A percentile compares a stretch with the other conserved stretches of the same genome.
Evolutionary conservation across 768 basidiomycete genomes (phyloP).

Genomic region (Ramaria rubella): DNA sequence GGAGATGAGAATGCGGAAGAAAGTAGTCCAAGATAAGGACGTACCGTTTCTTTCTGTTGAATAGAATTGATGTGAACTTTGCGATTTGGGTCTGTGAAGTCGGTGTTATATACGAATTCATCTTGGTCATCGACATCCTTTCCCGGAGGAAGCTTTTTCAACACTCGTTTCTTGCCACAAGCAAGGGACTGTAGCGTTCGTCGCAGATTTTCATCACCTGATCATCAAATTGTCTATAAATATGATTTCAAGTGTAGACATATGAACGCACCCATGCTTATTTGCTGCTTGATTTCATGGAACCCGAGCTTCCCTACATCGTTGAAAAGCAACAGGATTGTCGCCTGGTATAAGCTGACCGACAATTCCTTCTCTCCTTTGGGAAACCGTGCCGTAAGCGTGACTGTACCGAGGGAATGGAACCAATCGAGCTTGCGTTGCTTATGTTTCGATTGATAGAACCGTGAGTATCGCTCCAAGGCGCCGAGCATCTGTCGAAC

Average conservation of each 20-base stretch:
- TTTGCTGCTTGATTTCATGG: slow-evolving; percentile 58
- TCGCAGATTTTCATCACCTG: slow-evolving; percentile 69
- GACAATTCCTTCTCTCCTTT: slow-evolving; percentile 75
- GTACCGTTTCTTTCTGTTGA: slow-evolving; percentile 85
- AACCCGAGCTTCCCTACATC: slow-evolving; percentile 53
- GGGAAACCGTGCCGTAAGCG: slow-evolving; percentile 63
- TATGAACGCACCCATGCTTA: slow-evolving; percentile 58
- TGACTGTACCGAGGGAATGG: slow-evolving; percentile 79
- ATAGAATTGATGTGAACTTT: slow-evolving; percentile 94
- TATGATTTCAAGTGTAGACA: background rate
- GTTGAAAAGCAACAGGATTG: slow-evolving; percentile 86
- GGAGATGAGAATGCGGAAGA: background rate
- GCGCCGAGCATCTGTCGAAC: slow-evolving; percentile 62
- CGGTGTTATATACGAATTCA: slow-evolving; percentile 72
- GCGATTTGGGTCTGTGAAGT: slow-evolving; percentile 70
- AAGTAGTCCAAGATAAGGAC: slow-evolving; percentile 23
- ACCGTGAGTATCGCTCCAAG: slow-evolving; percentile 52
- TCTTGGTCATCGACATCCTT: slow-evolving; percentile 74
- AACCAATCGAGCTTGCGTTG: slow-evolving; percentile 79
- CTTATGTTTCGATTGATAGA: slow-evolving; percentile 75
- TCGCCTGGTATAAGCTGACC: slow-evolving; percentile 84
- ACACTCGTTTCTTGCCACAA: slow-evolving; percentile 81
- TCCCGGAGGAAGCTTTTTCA: slow-evolving; percentile 73
- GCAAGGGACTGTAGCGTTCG: slow-evolving; percentile 89
- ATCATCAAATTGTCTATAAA: slow-evolving; percentile 11